Base-by-base conservation (phyloP, 768 basidiomycete genomes). In the Scleroderma citrinum region DNA sequence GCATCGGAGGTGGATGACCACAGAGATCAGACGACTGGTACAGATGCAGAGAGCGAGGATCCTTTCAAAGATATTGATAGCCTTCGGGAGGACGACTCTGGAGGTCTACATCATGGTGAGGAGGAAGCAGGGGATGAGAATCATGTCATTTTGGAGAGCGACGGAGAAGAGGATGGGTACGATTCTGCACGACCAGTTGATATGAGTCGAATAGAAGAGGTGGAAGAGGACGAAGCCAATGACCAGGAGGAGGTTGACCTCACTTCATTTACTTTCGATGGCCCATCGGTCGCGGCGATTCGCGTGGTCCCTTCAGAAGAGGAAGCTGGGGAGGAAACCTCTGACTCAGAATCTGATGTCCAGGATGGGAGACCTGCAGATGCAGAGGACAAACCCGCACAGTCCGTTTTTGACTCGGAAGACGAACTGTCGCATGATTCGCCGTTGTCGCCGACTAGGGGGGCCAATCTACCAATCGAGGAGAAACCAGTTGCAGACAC, bases 41-140 rank as follows among this genome's bases (percentile, higher is more conserved):
- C 65, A 63, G 51, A 59, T 70, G 72, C 76, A 36, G 73, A 76
- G 37, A 88, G 87, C 53, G 89, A 91, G 56, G 94, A 97, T 70
- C 88, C 91, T 7, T 97, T 97, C 67, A 80, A 81, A 29, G 93
- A 93, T 57, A 86, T 97, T 47, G 93, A 95, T 61, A 92, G 91
- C 57, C 63, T 93, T 58, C 72, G 78, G 30, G 85, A 87, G 48
- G 86, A 86, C 48, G 75, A 77, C 20, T 66, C 66, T 12, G 63
- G 62, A 40, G 68, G 70, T 13, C 37, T 50, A 17, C 26, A 49
- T 14, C 53, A 44, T 35, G 47, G 41, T 20, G 49, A 35, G 7
- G 38, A 32, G 11, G n/a, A 14, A 12, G 36, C 16, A 24, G 39
- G 38, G 30, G 48, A 46, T 24, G 47, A 2, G 3, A 48, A 39